Percentiles rank a stretch among this genome's conserved stretches.
phyloP scores from a whole-genome alignment of 441 rosid genomes.

The Croton setiger region DNA sequence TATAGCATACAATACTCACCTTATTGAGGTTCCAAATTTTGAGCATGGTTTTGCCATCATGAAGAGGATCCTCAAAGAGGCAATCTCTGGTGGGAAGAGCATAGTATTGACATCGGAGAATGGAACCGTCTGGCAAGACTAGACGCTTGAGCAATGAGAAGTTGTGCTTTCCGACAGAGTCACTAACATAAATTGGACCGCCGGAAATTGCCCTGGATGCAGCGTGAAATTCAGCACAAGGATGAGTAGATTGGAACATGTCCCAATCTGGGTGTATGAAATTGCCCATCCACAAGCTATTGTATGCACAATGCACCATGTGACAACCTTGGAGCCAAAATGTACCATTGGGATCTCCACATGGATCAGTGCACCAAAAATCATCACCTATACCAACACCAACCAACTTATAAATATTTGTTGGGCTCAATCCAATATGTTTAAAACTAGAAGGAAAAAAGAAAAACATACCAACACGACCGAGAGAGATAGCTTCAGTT shows the following conservation, averaged over 20 bases:
- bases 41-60: slow-evolving; percentile 84
- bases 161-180: slow-evolving; percentile 68
- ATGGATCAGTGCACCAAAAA: slow-evolving; percentile 95
- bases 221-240: slow-evolving; percentile 82
- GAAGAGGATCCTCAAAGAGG: slow-evolving; percentile 71
- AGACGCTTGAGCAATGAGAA: slow-evolving; percentile 55
- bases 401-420: too few species aligned
- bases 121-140: slow-evolving; percentile 64
- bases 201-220: slow-evolving; percentile 83
- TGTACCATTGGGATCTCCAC: slow-evolving; percentile 87
- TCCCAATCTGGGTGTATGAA: slow-evolving; percentile 96
- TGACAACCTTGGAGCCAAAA: slow-evolving; percentile 98
- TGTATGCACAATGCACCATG: slow-evolving; percentile 96
- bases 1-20: too few species aligned
- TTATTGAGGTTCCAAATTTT: slow-evolving; percentile 90
- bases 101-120: slow-evolving; percentile 59
- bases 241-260: slow-evolving; percentile 91
- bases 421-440: too few species aligned
- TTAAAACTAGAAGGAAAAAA: too few species aligned
- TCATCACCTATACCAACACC: slow-evolving; percentile 90
- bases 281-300: slow-evolving; percentile 97
- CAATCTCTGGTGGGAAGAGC: slow-evolving; percentile 83
- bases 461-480: too few species aligned
- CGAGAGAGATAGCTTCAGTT: too few species aligned
- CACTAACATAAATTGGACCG: slow-evolving; percentile 77